Evolutionary conservation across 2,329 filamentous ascomycete species (phyloP).

Genomic region (Phaeosphaeriaceae sp.): DNA sequence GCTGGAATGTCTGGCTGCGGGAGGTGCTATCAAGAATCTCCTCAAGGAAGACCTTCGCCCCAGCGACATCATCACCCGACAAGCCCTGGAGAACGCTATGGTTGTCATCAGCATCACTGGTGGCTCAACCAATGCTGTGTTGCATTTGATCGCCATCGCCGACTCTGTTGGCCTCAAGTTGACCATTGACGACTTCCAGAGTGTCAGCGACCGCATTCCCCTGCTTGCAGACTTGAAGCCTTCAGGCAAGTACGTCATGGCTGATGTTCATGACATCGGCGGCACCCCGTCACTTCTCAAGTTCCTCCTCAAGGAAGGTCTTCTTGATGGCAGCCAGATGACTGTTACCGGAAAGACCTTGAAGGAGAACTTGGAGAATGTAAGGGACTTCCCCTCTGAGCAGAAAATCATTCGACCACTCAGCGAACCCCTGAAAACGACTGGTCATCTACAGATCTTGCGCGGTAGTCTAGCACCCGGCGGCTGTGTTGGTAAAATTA

Average conservation of each 20-base stretch:
- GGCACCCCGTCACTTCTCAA: conserved; percentile 59
- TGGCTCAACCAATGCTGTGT: conserved; percentile 59
- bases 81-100: conserved; percentile 61
- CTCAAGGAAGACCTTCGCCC: conserved; percentile 60
- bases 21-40: conserved; percentile 58
- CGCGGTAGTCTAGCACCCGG: conserved; percentile 73
- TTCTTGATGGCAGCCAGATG: conserved; percentile 57
- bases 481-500: conserved; percentile 77
- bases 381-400: conserved; percentile 69
- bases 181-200: conserved; percentile 60
- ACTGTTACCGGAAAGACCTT: conserved; percentile 60
- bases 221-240: conserved; percentile 61
- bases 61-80: conserved; percentile 57
- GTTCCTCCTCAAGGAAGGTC: conserved; percentile 57
- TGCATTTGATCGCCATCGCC: conserved; percentile 60
- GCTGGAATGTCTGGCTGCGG: conserved; percentile 58
- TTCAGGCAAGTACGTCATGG: conserved; percentile 61
- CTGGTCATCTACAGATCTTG: conserved; percentile 77
- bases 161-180: conserved; percentile 59
- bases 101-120: conserved; percentile 59
- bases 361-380: conserved; percentile 60
- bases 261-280: conserved; percentile 66
- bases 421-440: conserved; percentile 72
- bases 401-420: conserved; percentile 75
- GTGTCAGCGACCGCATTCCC: conserved; percentile 58